Evolutionary conservation across 179 eudicot species (phyloP), one percentile per base, ranked within the genome.

Genomic region (Camellia oleifera): DNA sequence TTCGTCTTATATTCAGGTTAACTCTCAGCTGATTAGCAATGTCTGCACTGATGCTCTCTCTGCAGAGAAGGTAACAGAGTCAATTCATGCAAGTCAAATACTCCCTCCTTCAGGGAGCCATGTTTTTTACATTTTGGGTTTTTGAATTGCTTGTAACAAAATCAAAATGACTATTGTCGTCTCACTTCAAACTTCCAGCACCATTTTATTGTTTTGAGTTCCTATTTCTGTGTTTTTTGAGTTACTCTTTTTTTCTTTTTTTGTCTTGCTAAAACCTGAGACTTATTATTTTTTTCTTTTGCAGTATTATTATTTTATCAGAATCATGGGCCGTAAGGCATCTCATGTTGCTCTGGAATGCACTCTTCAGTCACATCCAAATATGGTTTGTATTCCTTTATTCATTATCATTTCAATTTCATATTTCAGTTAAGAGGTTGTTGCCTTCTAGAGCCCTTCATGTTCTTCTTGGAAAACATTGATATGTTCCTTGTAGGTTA

Each of bases 301-400:
- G 74, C 89, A 93, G 98, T 96, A 96, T 87, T 96, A 96, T 73
- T 96, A 96, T 77, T 96, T 96, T 81, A 93, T 96, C 78, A 88
- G 99, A 54, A 93, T 96, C 83, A 96, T 96, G 99, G 98, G 99
- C 12, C 92, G 98, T 77, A 96, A 88, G 88, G 98, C 98, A 77
- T 97, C 99, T 65, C 98, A 97, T 83, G 98, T 97, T 83, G 97
- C 98, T 70, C 71, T 97, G 83, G 99, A 97, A 83, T 97, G 99
- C 89, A 93, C 99, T 80, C 92, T 97, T 64, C 98, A 97, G 85
- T 97, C 99, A 45, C 98, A 97, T 88, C 99, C 99, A 56, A 97
- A 97, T 81, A 85, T 97, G 99, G 99, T 96, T 48, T 78, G 92
- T 65, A 8, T 17, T 73, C 56, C 50, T 82, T 79, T 45, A 5